Conservation (phyloP, 2,329 filamentous ascomycete genomes). For the Westerdykella sp. region DNA sequence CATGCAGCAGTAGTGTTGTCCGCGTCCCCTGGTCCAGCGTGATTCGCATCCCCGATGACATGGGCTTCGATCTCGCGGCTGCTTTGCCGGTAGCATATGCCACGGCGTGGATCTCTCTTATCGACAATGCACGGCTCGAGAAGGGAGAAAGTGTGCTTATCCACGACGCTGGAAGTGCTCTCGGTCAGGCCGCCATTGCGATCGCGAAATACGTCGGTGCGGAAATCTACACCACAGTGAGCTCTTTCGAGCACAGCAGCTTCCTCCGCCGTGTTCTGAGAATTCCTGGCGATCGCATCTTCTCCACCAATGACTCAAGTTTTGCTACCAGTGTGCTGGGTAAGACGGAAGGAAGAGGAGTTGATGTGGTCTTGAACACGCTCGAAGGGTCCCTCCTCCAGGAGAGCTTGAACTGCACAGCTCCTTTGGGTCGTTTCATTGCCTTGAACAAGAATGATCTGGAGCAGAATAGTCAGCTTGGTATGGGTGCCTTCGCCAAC, state of each 20-base stretch:
- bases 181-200: slow-evolving; percentile 15
- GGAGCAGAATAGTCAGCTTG: slow-evolving; percentile 1
- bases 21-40: no score
- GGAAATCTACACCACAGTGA: slow-evolving; percentile 15
- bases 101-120: no score
- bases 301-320: slow-evolving; percentile 20
- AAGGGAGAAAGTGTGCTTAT: no score
- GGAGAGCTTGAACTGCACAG: slow-evolving; percentile 20
- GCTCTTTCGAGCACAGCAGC: slow-evolving; percentile 2
- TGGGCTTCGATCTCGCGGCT: no score
- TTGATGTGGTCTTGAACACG: slow-evolving; percentile 34
- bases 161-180: background rate
- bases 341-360: slow-evolving; percentile 22
- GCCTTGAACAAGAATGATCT: slow-evolving; percentile 3
- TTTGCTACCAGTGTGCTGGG: slow-evolving; percentile 22
- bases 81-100: no score
- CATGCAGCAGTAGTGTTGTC: no score
- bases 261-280: background rate
- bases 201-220: slow-evolving; percentile 5
- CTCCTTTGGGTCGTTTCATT: slow-evolving; percentile 27
- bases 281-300: slow-evolving; percentile 29
- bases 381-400: slow-evolving; percentile 20
- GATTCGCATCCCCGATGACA: no score
- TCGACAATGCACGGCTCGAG: no score
- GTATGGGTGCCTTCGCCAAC: background rate